Base-by-base conservation (phyloP, 2,329 filamentous ascomycete species). In the Ascochyta koolunga region DNA sequence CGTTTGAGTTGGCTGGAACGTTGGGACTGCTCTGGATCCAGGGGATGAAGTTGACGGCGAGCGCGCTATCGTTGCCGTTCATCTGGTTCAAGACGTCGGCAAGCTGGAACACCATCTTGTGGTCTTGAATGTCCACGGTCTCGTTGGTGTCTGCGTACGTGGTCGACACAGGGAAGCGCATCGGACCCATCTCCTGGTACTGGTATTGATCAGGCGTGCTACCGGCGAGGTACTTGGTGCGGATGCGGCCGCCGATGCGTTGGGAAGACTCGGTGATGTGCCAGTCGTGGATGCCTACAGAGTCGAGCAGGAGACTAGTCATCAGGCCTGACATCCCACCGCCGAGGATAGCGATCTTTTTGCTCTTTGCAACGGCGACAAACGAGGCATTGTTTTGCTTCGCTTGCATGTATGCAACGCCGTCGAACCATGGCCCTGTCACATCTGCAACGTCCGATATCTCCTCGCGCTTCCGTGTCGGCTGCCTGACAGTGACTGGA, bases 131-230 rank as follows among this genome's bases (percentile, higher is more conserved):
- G 54, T 85, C 80, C 3, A 81, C 61, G 0, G 82, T 86, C 62
- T 83, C 78, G 58, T 86, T 85, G n/a, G 79, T 78, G 24, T 77
- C 76, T 2, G 79, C 67, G 58, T 83, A 79, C 1, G 68, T 76
- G 15, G 79, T 71, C 2, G 77, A 79, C 15, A 82, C 77, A 0
- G 86, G 86, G 59, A 89, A 85, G 2, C 86, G 77, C 85, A 89
- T 88, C 0, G 85, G 84, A 0, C 86, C 86, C 83, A 82, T 82
- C 66, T 88, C 86, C 62, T 88, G 85, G 67, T 89, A 89, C 18
- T 86, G 85, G 64, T 89, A 88, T 56, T 88, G 79, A 18, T 82
- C 80, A 0, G 84, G 83, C 0, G 78, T 80, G 4, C 80, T 83
- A 4, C 81, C 83, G 2, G 80, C 80, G 2, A 89, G 78, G 49